Base-by-base conservation (phyloP, 129 eudicot genomes). In the Silybum marianum region DNA sequence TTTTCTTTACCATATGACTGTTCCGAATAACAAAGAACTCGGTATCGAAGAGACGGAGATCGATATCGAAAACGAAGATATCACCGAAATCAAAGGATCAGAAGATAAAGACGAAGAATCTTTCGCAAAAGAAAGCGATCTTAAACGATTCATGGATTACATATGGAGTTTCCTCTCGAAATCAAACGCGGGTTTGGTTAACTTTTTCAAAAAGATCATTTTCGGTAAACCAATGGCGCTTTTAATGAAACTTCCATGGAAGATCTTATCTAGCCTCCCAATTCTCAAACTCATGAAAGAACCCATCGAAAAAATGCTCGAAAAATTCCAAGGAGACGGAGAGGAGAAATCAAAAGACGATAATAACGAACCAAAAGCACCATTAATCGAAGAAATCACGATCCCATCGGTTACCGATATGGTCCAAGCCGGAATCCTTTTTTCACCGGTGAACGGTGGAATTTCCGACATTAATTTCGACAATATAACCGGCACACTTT, bases 341-440 rank as follows among this genome's bases (percentile, higher is more conserved):
- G 86, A 65, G n/a, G 86, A 28, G 16, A 73, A 76, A 40, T 24
- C 67, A 3, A 70, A 81, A 19, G 69, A 74, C 2, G 85, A 82
- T 3, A 16, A 0, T 30, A 28, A 72, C 22, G 77, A 82, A 14
- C 72, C 87, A n/a, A 81, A 83, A 51, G 86, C 88, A 0, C 84
- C 88, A 22, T 32, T 65, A 8, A 77, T 85, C 34, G 81, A 85
- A 40, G 91, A 92, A 76, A 90, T 92, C 26, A 77, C 79, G 8
- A 92, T 92, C 72, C 97, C 97, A 10, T 92, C 91, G 0, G 95
- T 92, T 16, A 82, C 81, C 7, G 90, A 89, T 1, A 76, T 85
- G 77, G 72, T 34, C 24, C 32, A 69, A 23, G 80, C 81, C 3
- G 88, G 85, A 28, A 74, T 85, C 51, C 34, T 44, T 26, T 80